phyloP scores from a whole-genome alignment of 1,284 basidiomycete species.

The Leccinum angustisporum region DNA sequence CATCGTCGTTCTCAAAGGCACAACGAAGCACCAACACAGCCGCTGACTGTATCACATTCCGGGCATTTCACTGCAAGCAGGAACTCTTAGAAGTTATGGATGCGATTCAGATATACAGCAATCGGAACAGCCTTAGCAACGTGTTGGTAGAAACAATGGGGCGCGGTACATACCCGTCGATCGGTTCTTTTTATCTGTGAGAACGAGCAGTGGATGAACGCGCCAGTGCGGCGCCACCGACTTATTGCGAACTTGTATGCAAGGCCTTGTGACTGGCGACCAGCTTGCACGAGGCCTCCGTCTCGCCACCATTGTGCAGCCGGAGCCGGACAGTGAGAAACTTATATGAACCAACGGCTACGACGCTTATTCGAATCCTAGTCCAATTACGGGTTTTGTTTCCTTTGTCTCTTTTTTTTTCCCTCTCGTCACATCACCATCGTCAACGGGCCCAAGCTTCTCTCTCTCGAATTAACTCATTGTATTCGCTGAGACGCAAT shows the following conservation, averaged over 20 bases:
- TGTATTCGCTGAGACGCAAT: neutral
- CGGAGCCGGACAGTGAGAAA: conserved; percentile 14
- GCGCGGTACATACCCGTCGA: neutral
- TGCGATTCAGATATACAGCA: neutral
- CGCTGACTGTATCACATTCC: neutral
- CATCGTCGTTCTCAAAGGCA: neutral
- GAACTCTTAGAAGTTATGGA: neutral
- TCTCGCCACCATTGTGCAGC: conserved; percentile 1
- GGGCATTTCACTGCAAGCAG: neutral
- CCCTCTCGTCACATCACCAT: neutral
- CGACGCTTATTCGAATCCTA: neutral
- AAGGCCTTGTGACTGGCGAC: neutral
- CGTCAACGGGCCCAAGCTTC: neutral
- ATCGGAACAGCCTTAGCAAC: conserved; percentile 1
- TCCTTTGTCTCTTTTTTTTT: neutral
- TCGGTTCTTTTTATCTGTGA: neutral
- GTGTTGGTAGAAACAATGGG: neutral
- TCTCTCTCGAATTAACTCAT: neutral
- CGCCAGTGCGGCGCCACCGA: neutral
- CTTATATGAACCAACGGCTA: neutral
- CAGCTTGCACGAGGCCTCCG: neutral
- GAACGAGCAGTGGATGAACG: neutral
- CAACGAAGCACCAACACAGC: neutral
- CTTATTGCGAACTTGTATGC: neutral
- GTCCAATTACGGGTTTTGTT: neutral